These are phyloP conservation scores for Fraxinus floribunda DNA, from an alignment of 305 asterid species.

Conservation along the genomic window DNA sequence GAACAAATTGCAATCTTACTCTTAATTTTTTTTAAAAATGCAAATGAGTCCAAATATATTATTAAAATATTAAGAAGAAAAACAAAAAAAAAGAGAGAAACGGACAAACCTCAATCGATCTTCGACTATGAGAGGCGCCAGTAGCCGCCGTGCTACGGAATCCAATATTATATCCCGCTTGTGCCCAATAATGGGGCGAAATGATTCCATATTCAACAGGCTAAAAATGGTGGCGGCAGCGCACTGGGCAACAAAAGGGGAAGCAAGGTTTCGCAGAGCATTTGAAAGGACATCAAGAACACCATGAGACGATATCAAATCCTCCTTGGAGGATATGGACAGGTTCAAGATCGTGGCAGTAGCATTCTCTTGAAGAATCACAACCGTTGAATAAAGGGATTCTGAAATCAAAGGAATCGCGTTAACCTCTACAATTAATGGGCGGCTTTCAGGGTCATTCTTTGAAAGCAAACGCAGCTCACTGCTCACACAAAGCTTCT, in stretches of 20 bases:
- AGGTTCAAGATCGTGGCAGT: conserved; percentile 27
- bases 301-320: conserved; percentile 66
- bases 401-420: conserved; percentile 71
- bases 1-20: too few species aligned
- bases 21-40: too few species aligned
- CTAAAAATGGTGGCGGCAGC: conserved; percentile 39
- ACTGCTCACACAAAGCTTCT: conserved; percentile 29
- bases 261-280: conserved; percentile 70
- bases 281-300: conserved; percentile 88
- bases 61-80: not conserved
- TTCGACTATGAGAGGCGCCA: conserved; percentile 54
- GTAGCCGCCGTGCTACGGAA: conserved; percentile 57
- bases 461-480: conserved; percentile 80
- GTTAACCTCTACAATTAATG: conserved; percentile 63
- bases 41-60: too few species aligned
- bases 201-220: too few species aligned
- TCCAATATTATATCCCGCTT: conserved; percentile 14
- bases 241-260: conserved; percentile 71
- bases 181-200: too few species aligned
- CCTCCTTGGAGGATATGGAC: conserved; percentile 71
- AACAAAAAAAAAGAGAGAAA: not conserved
- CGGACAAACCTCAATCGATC: not conserved
- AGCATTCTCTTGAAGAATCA: conserved; percentile 73
- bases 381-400: conserved; percentile 64
- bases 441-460: conserved; percentile 68